phyloP scores from a whole-genome alignment of 1,284 basidiomycete species.

The Microbotryum violaceum region DNA sequence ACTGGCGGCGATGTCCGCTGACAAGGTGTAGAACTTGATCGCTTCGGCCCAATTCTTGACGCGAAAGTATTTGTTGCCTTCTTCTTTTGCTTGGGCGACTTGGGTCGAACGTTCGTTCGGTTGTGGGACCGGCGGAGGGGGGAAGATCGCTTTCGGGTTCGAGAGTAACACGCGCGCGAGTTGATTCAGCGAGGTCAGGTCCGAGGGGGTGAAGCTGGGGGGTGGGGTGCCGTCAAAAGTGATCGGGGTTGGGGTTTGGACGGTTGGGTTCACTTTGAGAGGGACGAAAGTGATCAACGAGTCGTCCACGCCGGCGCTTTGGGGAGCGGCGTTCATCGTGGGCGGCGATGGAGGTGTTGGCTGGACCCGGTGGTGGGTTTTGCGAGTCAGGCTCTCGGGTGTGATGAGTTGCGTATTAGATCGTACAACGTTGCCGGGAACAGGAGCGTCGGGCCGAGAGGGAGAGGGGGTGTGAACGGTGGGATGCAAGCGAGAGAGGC shows the following conservation, averaged over 20 bases:
- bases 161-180: conserved; percentile 25
- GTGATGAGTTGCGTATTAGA: too few species aligned
- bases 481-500: too few species aligned
- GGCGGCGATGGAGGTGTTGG: too few species aligned
- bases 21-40: conserved; percentile 73
- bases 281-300: conserved; percentile 16
- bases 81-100: conserved; percentile 72
- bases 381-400: too few species aligned
- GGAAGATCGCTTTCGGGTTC: conserved; percentile 29
- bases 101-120: conserved; percentile 65
- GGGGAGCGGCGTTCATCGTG: not conserved
- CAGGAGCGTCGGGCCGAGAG: too few species aligned
- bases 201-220: conserved; percentile 2
- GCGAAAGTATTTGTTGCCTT: conserved; percentile 84
- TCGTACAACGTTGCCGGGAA: too few species aligned
- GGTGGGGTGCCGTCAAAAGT: conserved; percentile 8
- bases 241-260: conserved; percentile 4
- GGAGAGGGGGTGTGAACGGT: too few species aligned
- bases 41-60: conserved; percentile 63
- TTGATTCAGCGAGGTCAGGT: conserved; percentile 21
- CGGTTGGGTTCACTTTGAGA: conserved; percentile 15
- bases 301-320: not conserved
- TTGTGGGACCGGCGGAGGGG: conserved; percentile 65
- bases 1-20: conserved; percentile 69
- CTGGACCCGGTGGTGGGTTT: too few species aligned